Conservation (phyloP, 2,329 filamentous ascomycete species). For the Emergomyces pasteurianus region DNA sequence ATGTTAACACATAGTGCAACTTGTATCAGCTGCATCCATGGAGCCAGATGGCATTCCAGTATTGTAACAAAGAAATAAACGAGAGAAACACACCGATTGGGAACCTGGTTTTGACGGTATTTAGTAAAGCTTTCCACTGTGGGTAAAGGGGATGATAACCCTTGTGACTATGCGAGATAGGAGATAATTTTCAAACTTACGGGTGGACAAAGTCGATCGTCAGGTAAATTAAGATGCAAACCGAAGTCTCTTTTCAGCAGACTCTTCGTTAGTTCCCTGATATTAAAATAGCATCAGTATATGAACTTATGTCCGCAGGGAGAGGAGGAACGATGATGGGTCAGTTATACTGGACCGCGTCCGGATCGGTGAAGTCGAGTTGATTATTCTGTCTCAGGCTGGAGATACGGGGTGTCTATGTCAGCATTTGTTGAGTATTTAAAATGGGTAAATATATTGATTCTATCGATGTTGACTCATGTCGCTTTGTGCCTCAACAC, state of each 20-base stretch:
- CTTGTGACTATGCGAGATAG: background rate
- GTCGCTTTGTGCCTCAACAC: conserved; percentile 16
- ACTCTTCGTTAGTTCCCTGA: conserved; percentile 60
- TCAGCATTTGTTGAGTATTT: conserved; percentile 9
- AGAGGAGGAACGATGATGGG: background rate
- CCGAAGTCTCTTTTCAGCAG: conserved; percentile 66
- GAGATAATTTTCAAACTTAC: conserved; percentile 44
- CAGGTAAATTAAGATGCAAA: conserved; percentile 57
- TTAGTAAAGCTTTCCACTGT: background rate
- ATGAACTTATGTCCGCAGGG: background rate
- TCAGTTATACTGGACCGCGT: conserved; percentile 60
- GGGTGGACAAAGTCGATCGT: conserved; percentile 74
- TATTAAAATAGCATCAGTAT: background rate
- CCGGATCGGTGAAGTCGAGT: conserved; percentile 70
- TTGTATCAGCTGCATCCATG: background rate
- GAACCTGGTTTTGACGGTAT: conserved; percentile 22
- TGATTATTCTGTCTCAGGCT: conserved; percentile 45
- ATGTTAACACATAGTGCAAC: background rate
- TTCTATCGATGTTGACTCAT: background rate
- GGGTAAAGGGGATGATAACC: too few species aligned
- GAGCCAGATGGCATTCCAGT: background rate
- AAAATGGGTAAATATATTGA: background rate
- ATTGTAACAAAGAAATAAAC: background rate
- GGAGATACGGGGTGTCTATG: background rate
- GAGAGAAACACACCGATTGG: conserved; percentile 29